These are phyloP conservation scores for Quaeritorhiza haematococci DNA, from an alignment of 371 early-diverging fungal genomes.

Conservation along the genomic window DNA sequence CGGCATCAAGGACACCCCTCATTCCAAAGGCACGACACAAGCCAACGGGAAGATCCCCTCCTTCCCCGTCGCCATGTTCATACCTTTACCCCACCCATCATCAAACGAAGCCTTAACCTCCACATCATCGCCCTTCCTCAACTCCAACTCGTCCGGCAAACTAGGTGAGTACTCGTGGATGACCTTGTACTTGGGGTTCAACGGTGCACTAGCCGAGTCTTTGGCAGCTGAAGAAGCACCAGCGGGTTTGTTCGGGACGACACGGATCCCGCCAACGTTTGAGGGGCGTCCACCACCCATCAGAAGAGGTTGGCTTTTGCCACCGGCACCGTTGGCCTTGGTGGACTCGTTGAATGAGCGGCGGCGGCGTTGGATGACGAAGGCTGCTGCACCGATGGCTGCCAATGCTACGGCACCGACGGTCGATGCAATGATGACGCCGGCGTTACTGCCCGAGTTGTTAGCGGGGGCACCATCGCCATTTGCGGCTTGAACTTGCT, in stretches of 20 bases:
- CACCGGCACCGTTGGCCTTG: neutral
- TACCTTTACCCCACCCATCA: conserved; percentile 36
- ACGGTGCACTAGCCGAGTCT: conserved; percentile 1
- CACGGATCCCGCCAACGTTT: neutral
- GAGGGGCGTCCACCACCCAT: too few species aligned
- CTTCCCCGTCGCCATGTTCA: conserved; percentile 20
- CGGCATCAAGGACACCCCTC: too few species aligned
- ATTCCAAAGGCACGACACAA: conserved; percentile 2
- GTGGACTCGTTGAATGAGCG: neutral
- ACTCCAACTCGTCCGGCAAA: conserved; percentile 27
- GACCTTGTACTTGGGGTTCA: conserved; percentile 10
- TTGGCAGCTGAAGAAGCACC: neutral
- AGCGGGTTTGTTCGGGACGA: neutral
- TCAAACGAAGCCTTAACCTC: conserved; percentile 24
- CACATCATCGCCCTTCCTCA: conserved; percentile 23
- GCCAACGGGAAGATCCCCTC: conserved; percentile 33
- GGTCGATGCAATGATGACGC: neutral
- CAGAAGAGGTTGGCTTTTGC: too few species aligned
- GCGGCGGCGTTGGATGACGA: neutral
- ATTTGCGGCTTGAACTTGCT: conserved; percentile 1
- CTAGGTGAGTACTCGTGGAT: conserved; percentile 19
- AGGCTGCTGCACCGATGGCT: neutral
- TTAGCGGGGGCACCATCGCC: conserved; percentile 4
- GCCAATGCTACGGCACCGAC: neutral
- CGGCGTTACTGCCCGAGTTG: too few species aligned